phyloP scores from a whole-genome alignment of 164 flowering plant genomes.

The Cinnamomum micranthum region DNA sequence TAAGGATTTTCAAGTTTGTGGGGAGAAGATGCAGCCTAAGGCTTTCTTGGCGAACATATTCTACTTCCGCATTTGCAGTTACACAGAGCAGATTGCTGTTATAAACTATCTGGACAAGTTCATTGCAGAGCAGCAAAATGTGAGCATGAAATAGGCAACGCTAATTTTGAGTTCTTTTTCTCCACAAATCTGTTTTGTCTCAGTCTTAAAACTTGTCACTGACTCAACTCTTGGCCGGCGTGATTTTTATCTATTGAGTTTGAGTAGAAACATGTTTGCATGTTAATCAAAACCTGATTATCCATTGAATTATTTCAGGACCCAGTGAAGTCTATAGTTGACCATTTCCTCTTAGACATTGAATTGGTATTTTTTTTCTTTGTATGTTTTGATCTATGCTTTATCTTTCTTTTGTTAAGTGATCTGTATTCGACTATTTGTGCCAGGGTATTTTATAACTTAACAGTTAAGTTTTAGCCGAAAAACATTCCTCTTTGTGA shows the following conservation, averaged over 20 bases:
- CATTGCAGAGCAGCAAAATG: constrained; percentile 79
- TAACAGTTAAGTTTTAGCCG: too few species aligned
- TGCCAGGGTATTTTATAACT: too few species aligned
- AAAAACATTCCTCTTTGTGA: too few species aligned
- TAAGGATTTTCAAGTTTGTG: constrained; percentile 32
- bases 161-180: not conserved
- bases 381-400: not conserved
- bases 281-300: too few species aligned
- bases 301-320: too few species aligned
- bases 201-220: not conserved
- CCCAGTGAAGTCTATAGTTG: not conserved
- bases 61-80: constrained; percentile 86
- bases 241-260: not conserved
- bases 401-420: too few species aligned
- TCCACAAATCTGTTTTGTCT: not conserved
- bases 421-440: too few species aligned
- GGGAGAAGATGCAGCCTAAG: constrained; percentile 41
- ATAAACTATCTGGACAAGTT: constrained; percentile 80
- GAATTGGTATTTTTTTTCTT: too few species aligned
- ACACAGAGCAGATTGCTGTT: constrained; percentile 85
- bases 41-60: constrained; percentile 67
- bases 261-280: not conserved
- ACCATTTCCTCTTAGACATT: not conserved
- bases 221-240: not conserved
- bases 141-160: constrained; percentile 30